Conservation (phyloP, 768 basidiomycete species). For the Lactifluus subvellereus region DNA sequence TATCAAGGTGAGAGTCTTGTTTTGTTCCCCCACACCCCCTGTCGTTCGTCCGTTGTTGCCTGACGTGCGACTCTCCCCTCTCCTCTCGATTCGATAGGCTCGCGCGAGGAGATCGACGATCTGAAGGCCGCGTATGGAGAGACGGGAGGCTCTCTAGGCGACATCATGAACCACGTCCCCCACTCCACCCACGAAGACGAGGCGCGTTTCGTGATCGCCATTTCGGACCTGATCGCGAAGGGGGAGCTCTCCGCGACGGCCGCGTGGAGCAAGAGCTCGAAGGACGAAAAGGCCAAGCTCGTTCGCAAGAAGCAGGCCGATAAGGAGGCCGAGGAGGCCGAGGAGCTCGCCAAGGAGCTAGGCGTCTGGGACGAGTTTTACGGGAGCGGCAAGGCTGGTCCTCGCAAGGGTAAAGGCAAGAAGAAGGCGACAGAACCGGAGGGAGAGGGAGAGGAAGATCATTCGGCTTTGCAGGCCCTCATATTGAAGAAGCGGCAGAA, state of each 20-base stretch:
- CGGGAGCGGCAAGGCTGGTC: slow-evolving; percentile 62
- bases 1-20: slow-evolving; percentile 68
- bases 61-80: neutral
- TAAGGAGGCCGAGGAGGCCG: slow-evolving; percentile 82
- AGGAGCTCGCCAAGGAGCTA: slow-evolving; percentile 74
- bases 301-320: slow-evolving; percentile 66
- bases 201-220: slow-evolving; percentile 63
- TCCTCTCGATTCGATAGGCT: slow-evolving; percentile 49
- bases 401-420: slow-evolving; percentile 44
- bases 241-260: slow-evolving; percentile 50
- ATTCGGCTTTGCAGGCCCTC: slow-evolving; percentile 69
- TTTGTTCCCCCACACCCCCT: neutral
- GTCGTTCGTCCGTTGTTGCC: no score
- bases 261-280: slow-evolving; percentile 64
- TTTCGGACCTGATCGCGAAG: slow-evolving; percentile 61
- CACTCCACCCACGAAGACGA: slow-evolving; percentile 85
- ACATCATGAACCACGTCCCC: slow-evolving; percentile 81
- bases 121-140: slow-evolving; percentile 66
- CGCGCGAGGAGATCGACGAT: slow-evolving; percentile 78
- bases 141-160: slow-evolving; percentile 67
- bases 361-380: slow-evolving; percentile 96
- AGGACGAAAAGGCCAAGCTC: slow-evolving; percentile 74
- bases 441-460: slow-evolving; percentile 50
- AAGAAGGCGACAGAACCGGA: slow-evolving; percentile 42
- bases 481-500: slow-evolving; percentile 73